Conservation (phyloP, 2,329 filamentous ascomycete genomes). For the Aspergillus sp. region DNA sequence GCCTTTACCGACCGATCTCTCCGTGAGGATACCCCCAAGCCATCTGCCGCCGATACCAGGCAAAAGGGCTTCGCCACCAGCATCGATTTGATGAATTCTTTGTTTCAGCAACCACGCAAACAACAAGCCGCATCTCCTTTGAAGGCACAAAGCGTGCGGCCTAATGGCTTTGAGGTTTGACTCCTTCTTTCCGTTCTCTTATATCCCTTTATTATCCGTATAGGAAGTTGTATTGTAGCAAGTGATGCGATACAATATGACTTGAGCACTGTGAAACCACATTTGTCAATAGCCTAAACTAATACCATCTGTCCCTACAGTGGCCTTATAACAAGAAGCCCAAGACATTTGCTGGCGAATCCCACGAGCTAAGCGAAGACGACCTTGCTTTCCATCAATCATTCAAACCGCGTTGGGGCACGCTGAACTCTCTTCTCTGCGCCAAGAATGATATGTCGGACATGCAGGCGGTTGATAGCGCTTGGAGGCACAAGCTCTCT, state of each 20-base stretch:
- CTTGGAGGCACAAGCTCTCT: slow-evolving; percentile 57
- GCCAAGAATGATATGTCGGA: slow-evolving; percentile 46
- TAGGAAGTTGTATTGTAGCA: not conserved
- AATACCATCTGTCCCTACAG: slow-evolving; percentile 52
- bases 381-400: slow-evolving; percentile 71
- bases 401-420: slow-evolving; percentile 78
- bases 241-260: not conserved
- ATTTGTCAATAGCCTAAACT: slow-evolving; percentile 34
- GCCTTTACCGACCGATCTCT: slow-evolving; percentile 54
- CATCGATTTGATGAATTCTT: slow-evolving; percentile 94
- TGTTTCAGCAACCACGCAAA: slow-evolving; percentile 70
- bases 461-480: slow-evolving; percentile 27
- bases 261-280: not conserved
- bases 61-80: slow-evolving; percentile 76
- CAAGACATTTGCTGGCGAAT: slow-evolving; percentile 66
- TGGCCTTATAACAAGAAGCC: slow-evolving; percentile 82
- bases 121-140: slow-evolving; percentile 50
- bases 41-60: slow-evolving; percentile 20
- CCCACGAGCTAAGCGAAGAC: slow-evolving; percentile 60
- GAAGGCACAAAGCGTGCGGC: slow-evolving; percentile 58
- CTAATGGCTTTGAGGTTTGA: slow-evolving; percentile 88
- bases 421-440: slow-evolving; percentile 71
- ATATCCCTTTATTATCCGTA: not conserved
- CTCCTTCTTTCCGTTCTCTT: slow-evolving; percentile 38
- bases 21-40: slow-evolving; percentile 36